Evolutionary conservation across 352 stramenopile species (phyloP).

Genomic region (Globisporangium perplexum): DNA sequence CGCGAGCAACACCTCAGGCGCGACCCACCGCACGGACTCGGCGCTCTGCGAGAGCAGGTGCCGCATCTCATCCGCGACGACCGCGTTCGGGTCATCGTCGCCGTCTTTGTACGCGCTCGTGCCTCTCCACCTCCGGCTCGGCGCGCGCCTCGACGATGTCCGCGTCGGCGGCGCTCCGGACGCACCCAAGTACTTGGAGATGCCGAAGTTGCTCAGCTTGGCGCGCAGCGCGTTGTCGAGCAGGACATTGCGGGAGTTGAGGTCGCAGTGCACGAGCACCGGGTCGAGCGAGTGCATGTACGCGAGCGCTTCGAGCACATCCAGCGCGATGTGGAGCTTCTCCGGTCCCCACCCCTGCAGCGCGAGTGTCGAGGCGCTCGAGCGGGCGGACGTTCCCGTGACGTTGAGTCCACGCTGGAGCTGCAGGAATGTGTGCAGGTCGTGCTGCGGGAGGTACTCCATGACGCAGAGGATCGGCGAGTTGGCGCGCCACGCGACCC

Average conservation of each 20-base stretch:
- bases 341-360: conserved; percentile 20
- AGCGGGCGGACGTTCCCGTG: not conserved
- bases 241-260: conserved; percentile 25
- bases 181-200: conserved; percentile 15
- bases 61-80: conserved; percentile 15
- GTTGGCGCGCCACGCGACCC: conserved; percentile 29
- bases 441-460: conserved; percentile 40
- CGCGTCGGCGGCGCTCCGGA: not conserved
- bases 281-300: conserved; percentile 27
- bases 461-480: conserved; percentile 32
- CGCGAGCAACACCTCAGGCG: conserved; percentile 16
- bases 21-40: conserved; percentile 14
- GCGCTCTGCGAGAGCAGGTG: conserved; percentile 14
- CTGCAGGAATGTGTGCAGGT: conserved; percentile 21
- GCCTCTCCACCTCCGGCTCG: not conserved
- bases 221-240: conserved; percentile 15
- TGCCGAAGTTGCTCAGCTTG: conserved; percentile 24
- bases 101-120: not conserved
- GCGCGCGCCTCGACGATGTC: not conserved
- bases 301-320: conserved; percentile 33
- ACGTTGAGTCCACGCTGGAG: conserved; percentile 1
- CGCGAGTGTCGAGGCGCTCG: not conserved
- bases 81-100: not conserved
- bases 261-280: conserved; percentile 18
- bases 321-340: conserved; percentile 36